These are phyloP conservation scores for Fusarium robinianum DNA, from an alignment of 2,329 filamentous ascomycete species.

Conservation along the genomic window DNA sequence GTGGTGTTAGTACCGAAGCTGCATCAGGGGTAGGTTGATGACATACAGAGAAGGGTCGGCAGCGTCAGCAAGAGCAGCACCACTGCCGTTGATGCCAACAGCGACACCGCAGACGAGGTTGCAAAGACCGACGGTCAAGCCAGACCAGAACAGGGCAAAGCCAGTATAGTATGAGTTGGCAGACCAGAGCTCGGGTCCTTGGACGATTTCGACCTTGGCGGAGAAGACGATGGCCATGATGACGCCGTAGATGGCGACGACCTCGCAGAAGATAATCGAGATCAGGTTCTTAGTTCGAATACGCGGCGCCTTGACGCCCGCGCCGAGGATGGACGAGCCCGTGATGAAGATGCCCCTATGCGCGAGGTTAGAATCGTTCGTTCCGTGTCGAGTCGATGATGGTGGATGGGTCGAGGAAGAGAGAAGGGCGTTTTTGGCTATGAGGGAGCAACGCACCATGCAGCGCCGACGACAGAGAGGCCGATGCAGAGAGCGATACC, in stretches of 20 bases:
- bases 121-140: conserved; percentile 91
- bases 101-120: conserved; percentile 95
- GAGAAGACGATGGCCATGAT: conserved; percentile 99
- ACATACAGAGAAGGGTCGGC: conserved; percentile 86
- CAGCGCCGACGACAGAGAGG: conserved; percentile 92
- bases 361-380: conserved; percentile 24
- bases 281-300: conserved; percentile 99
- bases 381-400: not conserved
- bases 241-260: conserved; percentile 99
- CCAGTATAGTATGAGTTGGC: conserved; percentile 89
- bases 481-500: conserved; percentile 96
- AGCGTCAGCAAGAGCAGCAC: conserved; percentile 93
- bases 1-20: conserved; percentile 36
- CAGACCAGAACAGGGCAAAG: conserved; percentile 94
- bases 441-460: conserved; percentile 69
- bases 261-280: conserved; percentile 99
- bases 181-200: conserved; percentile 68
- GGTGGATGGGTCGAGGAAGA: not conserved
- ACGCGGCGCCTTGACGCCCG: conserved; percentile 92
- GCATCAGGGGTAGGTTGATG: not conserved
- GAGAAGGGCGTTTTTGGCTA: conserved; percentile 1
- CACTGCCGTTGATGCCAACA: conserved; percentile 97
- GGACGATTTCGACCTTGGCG: conserved; percentile 74
- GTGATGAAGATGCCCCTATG: conserved; percentile 97
- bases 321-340: conserved; percentile 94